phyloP scores from a whole-genome alignment of 768 basidiomycete genomes.

The Boletus tylopilopsis region DNA sequence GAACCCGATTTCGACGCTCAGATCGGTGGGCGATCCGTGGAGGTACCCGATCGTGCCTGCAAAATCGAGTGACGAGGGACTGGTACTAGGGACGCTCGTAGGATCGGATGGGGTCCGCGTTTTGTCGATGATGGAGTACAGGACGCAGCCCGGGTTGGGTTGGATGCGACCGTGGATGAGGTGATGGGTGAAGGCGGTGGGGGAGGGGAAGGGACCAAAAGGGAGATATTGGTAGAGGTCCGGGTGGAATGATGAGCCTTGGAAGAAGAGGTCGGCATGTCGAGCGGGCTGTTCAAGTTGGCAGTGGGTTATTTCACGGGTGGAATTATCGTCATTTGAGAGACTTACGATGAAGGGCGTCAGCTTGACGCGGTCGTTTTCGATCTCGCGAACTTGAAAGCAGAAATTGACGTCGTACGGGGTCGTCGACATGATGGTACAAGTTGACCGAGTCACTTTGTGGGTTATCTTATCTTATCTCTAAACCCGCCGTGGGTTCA shows the following conservation, averaged over 20 bases:
- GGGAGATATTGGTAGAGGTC: constrained; percentile 47
- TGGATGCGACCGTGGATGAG: constrained; percentile 36
- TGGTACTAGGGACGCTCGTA: too few species aligned
- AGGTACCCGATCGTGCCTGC: constrained; percentile 54
- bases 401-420: constrained; percentile 44
- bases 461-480: too few species aligned
- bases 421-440: constrained; percentile 6
- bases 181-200: constrained; percentile 33
- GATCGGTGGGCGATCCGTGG: constrained; percentile 39
- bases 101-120: too few species aligned
- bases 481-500: too few species aligned
- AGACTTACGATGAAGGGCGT: constrained; percentile 46
- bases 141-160: constrained; percentile 29
- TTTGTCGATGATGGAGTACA: constrained; percentile 57
- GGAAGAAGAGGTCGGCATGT: constrained; percentile 41
- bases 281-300: constrained; percentile 36
- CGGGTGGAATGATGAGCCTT: constrained; percentile 32
- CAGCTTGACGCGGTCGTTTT: constrained; percentile 47
- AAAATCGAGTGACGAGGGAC: constrained; percentile 25
- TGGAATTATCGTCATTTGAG: background rate
- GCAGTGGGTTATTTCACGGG: too few species aligned
- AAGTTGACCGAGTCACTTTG: too few species aligned
- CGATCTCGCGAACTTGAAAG: constrained; percentile 44
- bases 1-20: constrained; percentile 52
- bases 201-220: constrained; percentile 44